A percentile compares a stretch with the other conserved stretches of the same genome.
These are phyloP conservation scores for Batkoa obscura DNA, from an alignment of 371 early-diverging fungal genomes.

Conservation along the genomic window DNA sequence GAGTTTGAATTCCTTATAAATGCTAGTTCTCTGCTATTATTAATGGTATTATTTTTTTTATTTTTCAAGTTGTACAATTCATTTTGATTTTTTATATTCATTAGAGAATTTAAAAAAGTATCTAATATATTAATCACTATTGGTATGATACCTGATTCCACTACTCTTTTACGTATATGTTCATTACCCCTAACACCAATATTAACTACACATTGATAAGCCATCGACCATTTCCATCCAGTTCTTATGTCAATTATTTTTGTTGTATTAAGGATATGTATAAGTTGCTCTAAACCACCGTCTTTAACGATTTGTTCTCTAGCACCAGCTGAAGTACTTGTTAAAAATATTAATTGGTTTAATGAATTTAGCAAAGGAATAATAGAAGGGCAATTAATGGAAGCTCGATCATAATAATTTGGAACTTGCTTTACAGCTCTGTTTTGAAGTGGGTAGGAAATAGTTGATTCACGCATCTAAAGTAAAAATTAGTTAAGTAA, in stretches of 20 bases:
- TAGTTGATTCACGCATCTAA: constrained; percentile 62
- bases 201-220: constrained; percentile 70
- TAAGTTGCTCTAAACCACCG: constrained; percentile 72
- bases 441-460: constrained; percentile 49
- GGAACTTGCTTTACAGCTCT: constrained; percentile 54
- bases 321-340: constrained; percentile 59
- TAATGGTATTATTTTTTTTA: not conserved
- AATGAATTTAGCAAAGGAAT: constrained; percentile 70
- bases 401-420: constrained; percentile 85
- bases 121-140: constrained; percentile 59
- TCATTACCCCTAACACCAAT: constrained; percentile 70
- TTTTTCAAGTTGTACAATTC: constrained; percentile 16
- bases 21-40: not conserved
- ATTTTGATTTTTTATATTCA: constrained; percentile 27
- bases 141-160: constrained; percentile 62
- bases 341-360: constrained; percentile 70
- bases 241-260: constrained; percentile 38
- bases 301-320: constrained; percentile 61
- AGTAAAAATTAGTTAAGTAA: no score
- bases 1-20: no score
- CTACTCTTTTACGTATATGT: constrained; percentile 57
- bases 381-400: constrained; percentile 71
- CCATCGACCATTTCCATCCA: constrained; percentile 63
- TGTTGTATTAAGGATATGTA: constrained; percentile 49
- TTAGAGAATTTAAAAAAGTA: constrained; percentile 33